Conservation (phyloP, 2,329 filamentous ascomycete genomes). For the Botrytis porri region DNA sequence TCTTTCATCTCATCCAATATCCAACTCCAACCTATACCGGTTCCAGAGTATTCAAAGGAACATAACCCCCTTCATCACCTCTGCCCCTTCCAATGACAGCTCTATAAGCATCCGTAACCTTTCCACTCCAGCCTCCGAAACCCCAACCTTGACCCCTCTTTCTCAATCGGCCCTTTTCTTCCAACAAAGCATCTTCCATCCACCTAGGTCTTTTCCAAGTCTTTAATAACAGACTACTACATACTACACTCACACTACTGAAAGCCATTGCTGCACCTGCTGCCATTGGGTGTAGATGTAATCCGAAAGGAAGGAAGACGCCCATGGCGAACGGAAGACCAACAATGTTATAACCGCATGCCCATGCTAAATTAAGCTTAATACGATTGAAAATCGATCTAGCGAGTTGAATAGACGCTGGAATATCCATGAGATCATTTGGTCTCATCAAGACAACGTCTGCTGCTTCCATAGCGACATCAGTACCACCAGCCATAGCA, state of each 20-base stretch:
- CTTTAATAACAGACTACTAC: conserved; percentile 78
- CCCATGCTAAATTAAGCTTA: conserved; percentile 90
- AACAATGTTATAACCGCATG: conserved; percentile 86
- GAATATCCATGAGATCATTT: conserved; percentile 89
- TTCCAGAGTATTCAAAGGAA: conserved; percentile 48
- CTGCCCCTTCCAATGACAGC: conserved; percentile 40
- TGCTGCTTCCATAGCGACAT: conserved; percentile 96
- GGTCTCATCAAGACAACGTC: conserved; percentile 95
- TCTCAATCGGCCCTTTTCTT: conserved; percentile 50
- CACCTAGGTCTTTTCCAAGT: conserved; percentile 81
- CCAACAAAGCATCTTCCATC: conserved; percentile 74
- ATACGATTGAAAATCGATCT: conserved; percentile 86
- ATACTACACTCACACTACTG: conserved; percentile 85
- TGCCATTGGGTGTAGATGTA: conserved; percentile 87
- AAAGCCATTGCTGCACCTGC: conserved; percentile 92
- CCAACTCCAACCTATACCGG: conserved; percentile 5
- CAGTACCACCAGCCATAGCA: conserved; percentile 86
- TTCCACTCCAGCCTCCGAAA: conserved; percentile 43
- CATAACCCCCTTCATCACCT: conserved; percentile 55
- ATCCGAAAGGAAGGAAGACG: conserved; percentile 84
- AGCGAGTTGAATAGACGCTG: conserved; percentile 77
- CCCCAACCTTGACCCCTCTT: conserved; percentile 36
- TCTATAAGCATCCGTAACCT: conserved; percentile 44
- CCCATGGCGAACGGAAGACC: conserved; percentile 97
- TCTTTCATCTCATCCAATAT: neutral